Evolutionary conservation across 371 early-diverging fungal species (phyloP), one percentile per base, ranked within the genome.

Genomic region (Rhizopus stolonifer): DNA sequence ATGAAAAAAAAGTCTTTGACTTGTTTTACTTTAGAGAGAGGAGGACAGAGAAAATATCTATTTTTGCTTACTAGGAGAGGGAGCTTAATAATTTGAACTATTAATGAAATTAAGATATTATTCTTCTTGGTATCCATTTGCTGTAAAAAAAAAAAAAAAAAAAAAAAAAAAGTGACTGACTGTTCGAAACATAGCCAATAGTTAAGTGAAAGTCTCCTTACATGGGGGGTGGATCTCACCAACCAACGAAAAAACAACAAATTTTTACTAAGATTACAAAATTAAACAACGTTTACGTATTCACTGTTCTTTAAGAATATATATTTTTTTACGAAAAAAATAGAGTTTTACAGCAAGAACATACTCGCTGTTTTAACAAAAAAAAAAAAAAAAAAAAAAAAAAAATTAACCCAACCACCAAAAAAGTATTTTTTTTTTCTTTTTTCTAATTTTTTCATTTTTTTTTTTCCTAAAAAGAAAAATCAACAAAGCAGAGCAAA

Each of bases 131-230:
- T n/a, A n/a, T n/a, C n/a, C n/a, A n/a, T n/a, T n/a, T n/a, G n/a
- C n/a, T n/a, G n/a, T n/a, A n/a, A n/a, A n/a, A n/a, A n/a, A n/a
- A n/a, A n/a, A n/a, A n/a, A n/a, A n/a, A n/a, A n/a, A n/a, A n/a
- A n/a, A n/a, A n/a, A n/a, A n/a, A 29, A 29, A 29, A 9, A 29
- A 29, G 13, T 46, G 47, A 46, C 31, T 46, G 47, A 31, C 39
- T 36, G 11, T 54, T 39, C 26, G 58, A 58, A 58, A 58, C 58
- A 52, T 52, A 58, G 58, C 58, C 58, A 58, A 58, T 58, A 52
- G 32, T 3, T 38, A 52, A 31, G 22, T 46, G 46, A 38, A n/a
- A 4, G 25, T 38, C 39, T 58, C 40, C 46, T 47, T 58, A 58
- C 58, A 58, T 46, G 58, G 58, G 58, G 49, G 55, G 33, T 33